Evolutionary conservation across 2,329 filamentous ascomycete genomes (phyloP).

Genomic region (Parastagonospora avenae): DNA sequence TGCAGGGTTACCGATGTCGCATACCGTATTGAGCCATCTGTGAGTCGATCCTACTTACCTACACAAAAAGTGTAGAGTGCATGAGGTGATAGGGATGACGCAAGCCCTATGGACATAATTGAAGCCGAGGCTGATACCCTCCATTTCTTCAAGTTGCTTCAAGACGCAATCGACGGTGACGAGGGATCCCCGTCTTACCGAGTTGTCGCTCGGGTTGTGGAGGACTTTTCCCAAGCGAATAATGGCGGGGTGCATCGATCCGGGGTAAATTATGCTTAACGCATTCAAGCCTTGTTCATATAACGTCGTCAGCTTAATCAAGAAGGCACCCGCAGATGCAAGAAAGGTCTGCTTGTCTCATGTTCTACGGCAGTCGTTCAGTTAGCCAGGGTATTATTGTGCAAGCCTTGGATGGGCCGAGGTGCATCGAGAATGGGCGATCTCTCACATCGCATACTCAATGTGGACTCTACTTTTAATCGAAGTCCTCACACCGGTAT

Average conservation of each 20-base stretch:
- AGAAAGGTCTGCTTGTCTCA: neutral
- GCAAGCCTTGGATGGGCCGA: neutral
- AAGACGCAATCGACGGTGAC: too few species aligned
- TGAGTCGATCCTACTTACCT: neutral
- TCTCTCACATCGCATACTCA: neutral
- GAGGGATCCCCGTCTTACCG: too few species aligned
- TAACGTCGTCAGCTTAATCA: constrained; percentile 33
- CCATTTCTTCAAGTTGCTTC: too few species aligned
- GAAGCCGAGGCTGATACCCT: neutral
- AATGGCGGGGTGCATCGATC: constrained; percentile 26
- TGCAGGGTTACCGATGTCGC: neutral
- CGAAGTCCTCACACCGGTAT: neutral
- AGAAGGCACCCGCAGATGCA: constrained; percentile 4
- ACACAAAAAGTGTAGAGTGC: neutral
- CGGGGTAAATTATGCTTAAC: constrained; percentile 21
- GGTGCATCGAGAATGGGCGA: neutral
- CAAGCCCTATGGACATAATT: constrained; percentile 9
- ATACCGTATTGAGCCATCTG: constrained; percentile 1
- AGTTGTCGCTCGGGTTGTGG: neutral
- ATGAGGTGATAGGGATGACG: constrained; percentile 6
- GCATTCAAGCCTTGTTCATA: constrained; percentile 8
- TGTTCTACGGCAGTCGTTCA: neutral
- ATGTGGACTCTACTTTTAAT: neutral
- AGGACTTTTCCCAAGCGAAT: constrained; percentile 9
- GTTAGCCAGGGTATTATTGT: too few species aligned